These are phyloP conservation scores for Penicillium macrosclerotiorum DNA, from an alignment of 495 filamentous ascomycete genomes.

Conservation along the genomic window DNA sequence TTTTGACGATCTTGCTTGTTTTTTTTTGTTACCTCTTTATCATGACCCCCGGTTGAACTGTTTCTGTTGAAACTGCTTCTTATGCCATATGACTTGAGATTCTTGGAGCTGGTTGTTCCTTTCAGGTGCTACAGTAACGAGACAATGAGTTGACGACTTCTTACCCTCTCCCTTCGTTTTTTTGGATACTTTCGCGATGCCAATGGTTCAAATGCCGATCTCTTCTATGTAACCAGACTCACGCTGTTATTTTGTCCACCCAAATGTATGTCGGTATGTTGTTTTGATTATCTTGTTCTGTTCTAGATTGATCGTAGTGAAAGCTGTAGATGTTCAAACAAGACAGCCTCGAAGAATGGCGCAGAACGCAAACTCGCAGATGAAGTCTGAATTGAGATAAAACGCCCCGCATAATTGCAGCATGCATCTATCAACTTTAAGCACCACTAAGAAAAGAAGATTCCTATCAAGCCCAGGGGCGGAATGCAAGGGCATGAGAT, in stretches of 20 bases:
- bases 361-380: no score
- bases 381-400: neutral
- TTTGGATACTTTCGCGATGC: conserved; percentile 6
- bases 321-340: no score
- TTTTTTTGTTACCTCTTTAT: conserved; percentile 7
- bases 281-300: no score
- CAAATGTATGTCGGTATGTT: no score
- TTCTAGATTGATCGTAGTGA: no score
- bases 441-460: neutral
- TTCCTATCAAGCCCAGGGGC: neutral
- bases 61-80: conserved; percentile 17
- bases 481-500: conserved; percentile 10
- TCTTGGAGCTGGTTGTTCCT: conserved; percentile 13
- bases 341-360: no score
- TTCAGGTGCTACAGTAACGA: conserved; percentile 22
- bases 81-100: conserved; percentile 31
- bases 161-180: conserved; percentile 7
- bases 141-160: conserved; percentile 29
- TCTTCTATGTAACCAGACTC: conserved; percentile 16
- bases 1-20: conserved; percentile 10
- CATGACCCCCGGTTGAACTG: conserved; percentile 14
- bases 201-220: conserved; percentile 6
- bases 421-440: conserved; percentile 5
- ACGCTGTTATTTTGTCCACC: no score
- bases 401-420: neutral